These are phyloP conservation scores for Phanerochaete sordida DNA, from an alignment of 768 basidiomycete genomes.

Conservation along the genomic window DNA sequence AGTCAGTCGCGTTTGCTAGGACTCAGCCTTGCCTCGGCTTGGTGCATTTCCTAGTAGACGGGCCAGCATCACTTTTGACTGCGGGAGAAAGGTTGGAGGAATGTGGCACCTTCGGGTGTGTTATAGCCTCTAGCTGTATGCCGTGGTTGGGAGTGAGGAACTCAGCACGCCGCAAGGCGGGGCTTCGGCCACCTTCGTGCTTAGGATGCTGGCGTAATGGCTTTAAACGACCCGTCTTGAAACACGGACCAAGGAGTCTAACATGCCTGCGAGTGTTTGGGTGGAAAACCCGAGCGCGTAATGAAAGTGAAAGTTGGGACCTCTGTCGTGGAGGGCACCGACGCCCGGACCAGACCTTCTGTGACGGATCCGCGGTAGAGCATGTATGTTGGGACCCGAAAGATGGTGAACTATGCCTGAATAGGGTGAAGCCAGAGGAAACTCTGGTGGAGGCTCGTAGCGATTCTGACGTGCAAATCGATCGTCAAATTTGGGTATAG, in stretches of 20 bases:
- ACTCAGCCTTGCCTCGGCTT: slow-evolving; percentile 23
- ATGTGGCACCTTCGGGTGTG: slow-evolving; percentile 65
- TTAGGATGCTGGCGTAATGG: slow-evolving; percentile 77
- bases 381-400: slow-evolving; percentile 85
- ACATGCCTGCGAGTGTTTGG: slow-evolving; percentile 66
- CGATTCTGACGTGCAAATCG: slow-evolving; percentile 96
- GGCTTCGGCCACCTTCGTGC: slow-evolving; percentile 53
- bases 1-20: slow-evolving; percentile 13
- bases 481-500: slow-evolving; percentile 95
- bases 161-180: slow-evolving; percentile 55
- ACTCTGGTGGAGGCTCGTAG: slow-evolving; percentile 95
- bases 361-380: slow-evolving; percentile 76
- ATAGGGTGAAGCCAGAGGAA: slow-evolving; percentile 93
- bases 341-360: slow-evolving; percentile 73
- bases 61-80: slow-evolving; percentile 68
- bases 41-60: slow-evolving; percentile 35
- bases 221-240: slow-evolving; percentile 81
- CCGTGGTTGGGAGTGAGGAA: slow-evolving; percentile 57
- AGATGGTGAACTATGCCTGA: slow-evolving; percentile 90
- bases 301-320: slow-evolving; percentile 71
- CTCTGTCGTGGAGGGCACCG: slow-evolving; percentile 64
- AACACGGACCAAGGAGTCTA: slow-evolving; percentile 87
- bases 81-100: slow-evolving; percentile 54
- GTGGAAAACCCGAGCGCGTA: slow-evolving; percentile 57
- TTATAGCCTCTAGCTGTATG: slow-evolving; percentile 60